Evolutionary conservation across 805 yeast genomes (phyloP).

Genomic region (Metschnikowia cubensis): DNA sequence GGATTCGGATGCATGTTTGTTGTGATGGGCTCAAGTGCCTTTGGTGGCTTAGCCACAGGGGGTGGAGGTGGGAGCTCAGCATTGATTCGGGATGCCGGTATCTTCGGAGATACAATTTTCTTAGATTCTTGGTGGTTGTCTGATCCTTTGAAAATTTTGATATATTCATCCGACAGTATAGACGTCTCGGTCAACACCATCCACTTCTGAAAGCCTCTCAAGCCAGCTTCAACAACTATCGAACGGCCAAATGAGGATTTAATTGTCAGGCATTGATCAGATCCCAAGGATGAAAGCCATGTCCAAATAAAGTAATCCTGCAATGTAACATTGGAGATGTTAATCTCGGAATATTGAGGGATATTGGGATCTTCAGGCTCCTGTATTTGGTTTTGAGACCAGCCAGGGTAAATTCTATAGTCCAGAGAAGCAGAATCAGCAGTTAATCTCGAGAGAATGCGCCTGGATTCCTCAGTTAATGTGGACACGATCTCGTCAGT

Average conservation of each 20-base stretch:
- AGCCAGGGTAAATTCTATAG: slow-evolving; percentile 39
- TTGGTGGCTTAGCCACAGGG: slow-evolving; percentile 14
- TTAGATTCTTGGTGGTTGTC: background rate
- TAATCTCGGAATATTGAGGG: slow-evolving; percentile 36
- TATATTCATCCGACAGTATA: slow-evolving; percentile 35
- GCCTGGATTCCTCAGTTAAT: slow-evolving; percentile 68
- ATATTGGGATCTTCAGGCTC: slow-evolving; percentile 19
- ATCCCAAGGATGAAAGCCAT: slow-evolving; percentile 74
- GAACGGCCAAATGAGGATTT: slow-evolving; percentile 77
- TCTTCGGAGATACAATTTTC: background rate
- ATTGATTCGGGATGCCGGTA: slow-evolving; percentile 17
- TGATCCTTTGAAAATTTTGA: slow-evolving; percentile 19
- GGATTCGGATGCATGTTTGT: background rate
- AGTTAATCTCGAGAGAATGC: slow-evolving; percentile 44
- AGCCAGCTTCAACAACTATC: slow-evolving; percentile 73
- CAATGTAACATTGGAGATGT: slow-evolving; percentile 58
- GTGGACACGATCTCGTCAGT: slow-evolving; percentile 54
- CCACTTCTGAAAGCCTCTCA: slow-evolving; percentile 79
- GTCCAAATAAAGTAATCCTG: slow-evolving; percentile 92
- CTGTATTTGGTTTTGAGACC: slow-evolving; percentile 20
- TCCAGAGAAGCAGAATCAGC: slow-evolving; percentile 35
- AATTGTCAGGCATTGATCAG: slow-evolving; percentile 63
- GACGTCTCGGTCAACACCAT: slow-evolving; percentile 68
- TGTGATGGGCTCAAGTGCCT: background rate
- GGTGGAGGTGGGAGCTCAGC: slow-evolving; percentile 19